Evolutionary conservation across 75 land plant genomes (phyloP).

Genomic region (Selaginella tamariscina): DNA sequence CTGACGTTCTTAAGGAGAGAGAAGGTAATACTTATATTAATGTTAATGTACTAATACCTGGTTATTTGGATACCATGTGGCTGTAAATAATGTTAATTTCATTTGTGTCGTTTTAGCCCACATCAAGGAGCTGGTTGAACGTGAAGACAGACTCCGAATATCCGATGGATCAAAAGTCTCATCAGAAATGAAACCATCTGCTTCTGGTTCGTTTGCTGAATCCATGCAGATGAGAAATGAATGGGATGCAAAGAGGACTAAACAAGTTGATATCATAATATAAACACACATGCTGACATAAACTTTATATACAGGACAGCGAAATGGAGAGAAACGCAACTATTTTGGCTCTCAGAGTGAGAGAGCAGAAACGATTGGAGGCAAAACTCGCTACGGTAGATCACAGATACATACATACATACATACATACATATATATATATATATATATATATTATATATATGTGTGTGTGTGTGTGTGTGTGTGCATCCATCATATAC

Average conservation of each 20-base stretch:
- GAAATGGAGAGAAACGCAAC: not conserved
- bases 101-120: too few relatives aligned
- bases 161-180: not conserved
- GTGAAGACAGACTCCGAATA: not conserved
- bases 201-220: not conserved
- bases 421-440: too few relatives aligned
- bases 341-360: not conserved
- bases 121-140: too few relatives aligned
- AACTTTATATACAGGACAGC: too few relatives aligned
- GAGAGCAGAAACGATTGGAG: slow-evolving; percentile 12
- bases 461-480: too few relatives aligned
- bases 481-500: slow-evolving; percentile 4
- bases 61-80: too few relatives aligned
- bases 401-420: too few relatives aligned
- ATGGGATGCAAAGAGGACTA: not conserved
- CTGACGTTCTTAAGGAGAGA: slow-evolving; percentile 46
- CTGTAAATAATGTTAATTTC: too few relatives aligned
- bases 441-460: too few relatives aligned
- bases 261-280: not conserved
- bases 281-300: too few relatives aligned
- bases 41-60: too few relatives aligned
- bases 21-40: slow-evolving; percentile 36
- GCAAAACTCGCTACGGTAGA: slow-evolving; percentile 13
- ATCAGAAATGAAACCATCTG: not conserved
- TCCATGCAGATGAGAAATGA: not conserved